These are phyloP conservation scores for Pythium monospermum DNA, from an alignment of 352 stramenopile genomes.

Conservation along the genomic window DNA sequence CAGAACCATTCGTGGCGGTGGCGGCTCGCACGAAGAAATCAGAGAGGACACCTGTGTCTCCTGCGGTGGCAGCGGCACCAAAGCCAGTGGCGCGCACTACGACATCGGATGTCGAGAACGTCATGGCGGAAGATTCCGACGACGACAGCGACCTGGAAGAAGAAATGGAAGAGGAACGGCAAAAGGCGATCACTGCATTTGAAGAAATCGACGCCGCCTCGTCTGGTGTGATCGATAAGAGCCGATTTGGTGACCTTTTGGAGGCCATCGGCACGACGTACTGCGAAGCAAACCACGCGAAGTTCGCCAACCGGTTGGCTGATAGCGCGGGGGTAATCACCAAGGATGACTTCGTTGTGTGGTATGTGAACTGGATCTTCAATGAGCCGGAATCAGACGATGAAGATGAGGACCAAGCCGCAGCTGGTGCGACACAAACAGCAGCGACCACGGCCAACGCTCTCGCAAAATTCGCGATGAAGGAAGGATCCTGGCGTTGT, in stretches of 20 bases:
- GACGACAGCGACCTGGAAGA: slow-evolving; percentile 22
- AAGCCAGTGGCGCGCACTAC: not conserved
- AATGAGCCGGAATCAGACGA: slow-evolving; percentile 41
- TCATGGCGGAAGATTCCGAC: slow-evolving; percentile 18
- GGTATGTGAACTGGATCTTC: slow-evolving; percentile 25
- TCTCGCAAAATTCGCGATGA: slow-evolving; percentile 18
- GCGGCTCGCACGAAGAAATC: not conserved
- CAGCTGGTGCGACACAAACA: not conserved
- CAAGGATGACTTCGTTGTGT: slow-evolving; percentile 21
- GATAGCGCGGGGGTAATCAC: slow-evolving; percentile 10
- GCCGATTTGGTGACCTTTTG: slow-evolving; percentile 18
- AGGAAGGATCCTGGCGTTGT: slow-evolving; percentile 31
- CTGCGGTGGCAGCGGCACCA: not conserved
- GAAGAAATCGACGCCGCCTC: slow-evolving; percentile 14
- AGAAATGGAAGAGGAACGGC: slow-evolving; percentile 21
- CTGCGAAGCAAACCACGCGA: slow-evolving; percentile 19
- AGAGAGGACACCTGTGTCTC: not conserved
- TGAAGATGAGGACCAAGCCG: slow-evolving; percentile 14
- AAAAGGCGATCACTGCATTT: slow-evolving; percentile 18
- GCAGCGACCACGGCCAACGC: slow-evolving; percentile 2
- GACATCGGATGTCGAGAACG: slow-evolving; percentile 22
- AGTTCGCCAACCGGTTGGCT: slow-evolving; percentile 13
- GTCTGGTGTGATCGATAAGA: slow-evolving; percentile 11
- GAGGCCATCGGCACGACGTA: slow-evolving; percentile 21
- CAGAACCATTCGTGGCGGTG: not conserved